These are phyloP conservation scores for Pseudodiploospora longispora DNA, from an alignment of 2,329 filamentous ascomycete genomes.

Conservation along the genomic window DNA sequence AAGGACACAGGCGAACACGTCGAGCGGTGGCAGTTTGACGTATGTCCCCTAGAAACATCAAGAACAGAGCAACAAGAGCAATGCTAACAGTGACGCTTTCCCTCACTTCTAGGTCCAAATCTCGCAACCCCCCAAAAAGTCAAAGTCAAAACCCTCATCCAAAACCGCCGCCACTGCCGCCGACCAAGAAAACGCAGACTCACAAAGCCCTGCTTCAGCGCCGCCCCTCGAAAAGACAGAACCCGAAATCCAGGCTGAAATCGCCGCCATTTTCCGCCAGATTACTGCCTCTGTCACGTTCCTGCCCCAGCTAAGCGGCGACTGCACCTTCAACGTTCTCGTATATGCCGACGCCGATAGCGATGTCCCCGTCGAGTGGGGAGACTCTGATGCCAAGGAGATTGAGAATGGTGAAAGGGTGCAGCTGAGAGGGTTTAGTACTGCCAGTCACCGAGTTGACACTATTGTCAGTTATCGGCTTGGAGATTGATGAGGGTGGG, in stretches of 20 bases:
- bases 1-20: conserved; percentile 96
- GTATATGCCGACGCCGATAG: conserved; percentile 96
- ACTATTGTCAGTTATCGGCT: conserved; percentile 89
- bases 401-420: conserved; percentile 92
- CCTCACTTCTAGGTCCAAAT: conserved; percentile 15
- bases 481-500: conserved; percentile 25
- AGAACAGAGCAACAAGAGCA: conserved; percentile 3
- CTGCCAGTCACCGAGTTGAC: conserved; percentile 86
- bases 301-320: conserved; percentile 75
- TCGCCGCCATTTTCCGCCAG: conserved; percentile 93
- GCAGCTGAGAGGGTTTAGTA: conserved; percentile 91
- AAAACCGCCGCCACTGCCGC: conserved; percentile 35
- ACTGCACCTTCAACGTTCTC: conserved; percentile 97
- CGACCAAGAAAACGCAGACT: conserved; percentile 63
- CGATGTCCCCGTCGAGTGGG: conserved; percentile 96
- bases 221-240: conserved; percentile 69
- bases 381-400: conserved; percentile 95
- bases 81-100: neutral
- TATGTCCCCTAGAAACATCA: conserved; percentile 29
- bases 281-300: conserved; percentile 98
- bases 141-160: conserved; percentile 41
- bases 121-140: conserved; percentile 21
- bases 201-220: conserved; percentile 21
- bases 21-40: conserved; percentile 97
- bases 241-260: conserved; percentile 87